Percentiles rank a stretch among this genome's conserved stretches.
Conservation (phyloP, 257 asterid species). For the Nicotiana tomentosiformis region DNA sequence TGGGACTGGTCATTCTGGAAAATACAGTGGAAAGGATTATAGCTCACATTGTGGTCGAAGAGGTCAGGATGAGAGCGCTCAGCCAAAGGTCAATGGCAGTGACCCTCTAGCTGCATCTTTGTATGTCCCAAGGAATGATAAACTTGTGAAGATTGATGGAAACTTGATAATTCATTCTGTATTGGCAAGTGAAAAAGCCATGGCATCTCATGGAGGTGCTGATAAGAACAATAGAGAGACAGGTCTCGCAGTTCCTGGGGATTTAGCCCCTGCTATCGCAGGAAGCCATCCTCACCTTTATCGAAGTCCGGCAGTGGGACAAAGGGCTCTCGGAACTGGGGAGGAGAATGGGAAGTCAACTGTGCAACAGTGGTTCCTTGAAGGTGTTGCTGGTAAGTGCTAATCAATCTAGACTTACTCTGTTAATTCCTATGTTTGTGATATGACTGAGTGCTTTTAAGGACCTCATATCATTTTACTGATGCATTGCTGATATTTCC, state of each 20-base stretch:
- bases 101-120: conserved; percentile 64
- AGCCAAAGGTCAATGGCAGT: conserved; percentile 27
- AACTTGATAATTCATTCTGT: conserved; percentile 70
- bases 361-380: conserved; percentile 93
- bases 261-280: conserved; percentile 49
- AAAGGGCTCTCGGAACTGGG: conserved; percentile 56
- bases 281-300: conserved; percentile 39
- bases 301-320: conserved; percentile 20
- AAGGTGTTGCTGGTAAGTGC: conserved; percentile 86
- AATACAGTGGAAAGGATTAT: conserved; percentile 28
- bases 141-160: conserved; percentile 73
- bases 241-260: conserved; percentile 62
- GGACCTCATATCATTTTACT: not conserved
- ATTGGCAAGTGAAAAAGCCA: conserved; percentile 72
- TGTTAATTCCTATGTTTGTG: not conserved
- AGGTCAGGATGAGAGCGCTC: conserved; percentile 6
- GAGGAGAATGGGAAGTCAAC: conserved; percentile 55
- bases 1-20: conserved; percentile 36
- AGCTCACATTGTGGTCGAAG: conserved; percentile 26
- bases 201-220: conserved; percentile 40
- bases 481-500: not conserved
- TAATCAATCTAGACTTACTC: not conserved
- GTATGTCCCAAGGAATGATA: conserved; percentile 76
- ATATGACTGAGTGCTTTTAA: not conserved
- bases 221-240: conserved; percentile 44